Evolutionary conservation across 208 protist species (phyloP).

Genomic region (Wallacemonas collosoma): DNA sequence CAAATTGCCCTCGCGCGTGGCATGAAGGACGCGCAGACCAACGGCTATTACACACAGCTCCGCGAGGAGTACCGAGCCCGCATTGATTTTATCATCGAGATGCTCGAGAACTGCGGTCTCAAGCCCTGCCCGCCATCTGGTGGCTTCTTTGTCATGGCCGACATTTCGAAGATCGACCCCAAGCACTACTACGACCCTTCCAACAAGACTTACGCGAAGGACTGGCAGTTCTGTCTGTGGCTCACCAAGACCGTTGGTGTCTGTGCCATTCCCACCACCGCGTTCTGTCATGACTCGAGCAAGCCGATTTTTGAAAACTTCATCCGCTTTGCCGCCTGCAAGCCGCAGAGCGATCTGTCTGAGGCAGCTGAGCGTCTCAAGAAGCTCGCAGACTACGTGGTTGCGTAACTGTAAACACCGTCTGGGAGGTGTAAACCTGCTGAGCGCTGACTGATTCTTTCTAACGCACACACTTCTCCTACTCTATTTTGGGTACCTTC

Average conservation of each 20-base stretch:
- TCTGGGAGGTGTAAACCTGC: not conserved
- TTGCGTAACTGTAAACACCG: not conserved
- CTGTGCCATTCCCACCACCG: conserved; percentile 80
- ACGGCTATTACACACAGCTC: conserved; percentile 63
- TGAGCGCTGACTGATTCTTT: too few species aligned
- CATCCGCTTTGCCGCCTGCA: conserved; percentile 90
- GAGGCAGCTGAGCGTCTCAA: conserved; percentile 53
- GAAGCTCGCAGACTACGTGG: conserved; percentile 47
- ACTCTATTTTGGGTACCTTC: too few species aligned
- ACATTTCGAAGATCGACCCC: conserved; percentile 72
- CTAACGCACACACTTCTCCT: too few species aligned
- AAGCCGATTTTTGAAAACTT: conserved; percentile 61
- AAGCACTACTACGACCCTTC: conserved; percentile 65
- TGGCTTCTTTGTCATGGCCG: conserved; percentile 90
- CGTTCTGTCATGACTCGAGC: conserved; percentile 71
- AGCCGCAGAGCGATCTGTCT: conserved; percentile 62
- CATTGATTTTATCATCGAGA: conserved; percentile 37
- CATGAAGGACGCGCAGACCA: conserved; percentile 49
- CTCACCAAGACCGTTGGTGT: conserved; percentile 85
- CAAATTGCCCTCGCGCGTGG: conserved; percentile 85
- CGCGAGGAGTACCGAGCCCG: conserved; percentile 45
- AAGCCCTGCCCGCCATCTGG: conserved; percentile 53
- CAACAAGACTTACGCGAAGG: conserved; percentile 46
- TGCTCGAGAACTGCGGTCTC: conserved; percentile 49
- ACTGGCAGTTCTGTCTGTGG: conserved; percentile 92